A percentile compares a stretch with the other conserved stretches of the same genome.
These are phyloP conservation scores for Saccharomycopsis fibuligera DNA, from an alignment of 805 yeast genomes.

Conservation along the genomic window DNA sequence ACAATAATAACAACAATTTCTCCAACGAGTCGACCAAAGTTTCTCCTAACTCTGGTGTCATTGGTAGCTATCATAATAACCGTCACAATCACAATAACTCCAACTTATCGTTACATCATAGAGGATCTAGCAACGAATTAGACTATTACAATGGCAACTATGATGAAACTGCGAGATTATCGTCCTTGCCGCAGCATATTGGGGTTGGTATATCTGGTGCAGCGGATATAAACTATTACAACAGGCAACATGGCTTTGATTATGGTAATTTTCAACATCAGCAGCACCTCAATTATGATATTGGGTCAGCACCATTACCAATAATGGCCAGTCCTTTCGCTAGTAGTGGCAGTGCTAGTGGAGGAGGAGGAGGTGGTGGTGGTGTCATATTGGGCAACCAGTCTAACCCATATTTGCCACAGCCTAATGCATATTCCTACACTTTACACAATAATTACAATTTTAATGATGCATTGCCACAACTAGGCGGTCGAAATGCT, in stretches of 20 bases:
- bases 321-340: not conserved
- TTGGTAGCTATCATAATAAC: not conserved
- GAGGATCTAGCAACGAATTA: no score
- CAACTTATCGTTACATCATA: no score
- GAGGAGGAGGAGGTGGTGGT: no score
- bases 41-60: no score
- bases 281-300: not conserved
- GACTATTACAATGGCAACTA: not conserved
- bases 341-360: no score
- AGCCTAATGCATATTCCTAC: not conserved
- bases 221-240: no score
- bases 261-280: not conserved
- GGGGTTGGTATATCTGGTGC: not conserved
- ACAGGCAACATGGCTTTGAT: not conserved
- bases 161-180: not conserved
- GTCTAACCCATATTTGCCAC: not conserved
- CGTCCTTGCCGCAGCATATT: not conserved
- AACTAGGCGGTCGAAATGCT: no score
- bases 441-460: no score
- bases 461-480: no score
- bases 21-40: not conserved
- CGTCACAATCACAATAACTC: not conserved
- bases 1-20: not conserved
- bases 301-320: constrained; percentile 18
- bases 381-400: not conserved